phyloP scores from a whole-genome alignment of 345 rosid genomes.

The Citrus unshiu region DNA sequence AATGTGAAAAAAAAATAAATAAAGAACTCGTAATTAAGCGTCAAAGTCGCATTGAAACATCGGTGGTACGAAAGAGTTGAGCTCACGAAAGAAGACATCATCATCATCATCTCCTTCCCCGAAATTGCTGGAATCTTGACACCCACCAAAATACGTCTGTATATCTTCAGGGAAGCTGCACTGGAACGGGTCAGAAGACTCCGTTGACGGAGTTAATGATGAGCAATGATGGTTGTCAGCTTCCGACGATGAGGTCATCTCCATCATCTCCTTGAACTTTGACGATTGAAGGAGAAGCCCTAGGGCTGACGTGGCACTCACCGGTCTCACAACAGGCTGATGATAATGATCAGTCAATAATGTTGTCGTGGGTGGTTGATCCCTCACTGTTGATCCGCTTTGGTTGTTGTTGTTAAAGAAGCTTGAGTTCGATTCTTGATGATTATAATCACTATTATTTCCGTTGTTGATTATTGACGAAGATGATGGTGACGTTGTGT shows the following conservation, averaged over 20 bases:
- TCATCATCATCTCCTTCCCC: slow-evolving; percentile 37
- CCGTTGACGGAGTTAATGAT: slow-evolving; percentile 20
- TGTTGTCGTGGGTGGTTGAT: neutral
- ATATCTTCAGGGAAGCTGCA: slow-evolving; percentile 76
- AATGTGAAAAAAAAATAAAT: no score
- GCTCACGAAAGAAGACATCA: slow-evolving; percentile 55
- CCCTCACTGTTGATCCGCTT: neutral
- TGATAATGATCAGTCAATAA: neutral
- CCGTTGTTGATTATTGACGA: neutral
- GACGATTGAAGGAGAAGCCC: slow-evolving; percentile 64
- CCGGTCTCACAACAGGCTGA: slow-evolving; percentile 16
- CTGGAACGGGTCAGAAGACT: slow-evolving; percentile 27
- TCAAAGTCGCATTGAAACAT: slow-evolving; percentile 55
- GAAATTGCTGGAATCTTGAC: slow-evolving; percentile 51
- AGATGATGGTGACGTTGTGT: neutral
- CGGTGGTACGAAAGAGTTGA: slow-evolving; percentile 41
- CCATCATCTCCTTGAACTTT: slow-evolving; percentile 66
- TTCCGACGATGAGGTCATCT: slow-evolving; percentile 29
- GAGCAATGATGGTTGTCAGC: slow-evolving; percentile 19
- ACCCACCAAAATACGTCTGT: slow-evolving; percentile 61
- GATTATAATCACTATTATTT: neutral
- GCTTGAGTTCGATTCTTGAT: slow-evolving; percentile 15
- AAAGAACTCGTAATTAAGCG: neutral
- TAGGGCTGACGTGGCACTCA: slow-evolving; percentile 50
- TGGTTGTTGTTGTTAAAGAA: slow-evolving; percentile 18